phyloP scores from a whole-genome alignment of 768 basidiomycete species.

The Saitozyma sp. region DNA sequence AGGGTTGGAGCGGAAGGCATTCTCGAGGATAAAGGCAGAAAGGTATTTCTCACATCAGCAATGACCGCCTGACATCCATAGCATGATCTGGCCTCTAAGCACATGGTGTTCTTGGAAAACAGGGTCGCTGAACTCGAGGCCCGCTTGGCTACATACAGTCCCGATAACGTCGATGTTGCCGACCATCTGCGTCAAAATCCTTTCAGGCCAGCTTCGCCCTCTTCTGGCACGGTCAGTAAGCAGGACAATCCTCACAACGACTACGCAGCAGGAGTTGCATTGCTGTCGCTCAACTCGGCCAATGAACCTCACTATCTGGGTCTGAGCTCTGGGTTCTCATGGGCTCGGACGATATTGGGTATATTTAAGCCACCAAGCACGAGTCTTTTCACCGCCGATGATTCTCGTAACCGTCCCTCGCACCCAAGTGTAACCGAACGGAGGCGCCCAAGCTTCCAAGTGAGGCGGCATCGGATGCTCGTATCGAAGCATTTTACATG shows the following conservation, averaged over 20 bases:
- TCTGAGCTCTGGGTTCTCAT: slow-evolving; percentile 11
- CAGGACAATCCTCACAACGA: slow-evolving; percentile 5
- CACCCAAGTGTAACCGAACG: not conserved
- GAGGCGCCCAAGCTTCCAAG: slow-evolving; percentile 7
- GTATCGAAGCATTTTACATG: slow-evolving; percentile 13
- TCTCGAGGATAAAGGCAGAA: no score
- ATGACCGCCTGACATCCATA: no score
- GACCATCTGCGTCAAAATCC: slow-evolving; percentile 7
- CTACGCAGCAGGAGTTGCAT: slow-evolving; percentile 12
- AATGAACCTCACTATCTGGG: slow-evolving; percentile 18
- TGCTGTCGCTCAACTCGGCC: slow-evolving; percentile 16
- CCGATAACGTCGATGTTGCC: slow-evolving; percentile 4
- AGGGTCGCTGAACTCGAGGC: slow-evolving; percentile 17
- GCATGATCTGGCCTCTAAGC: slow-evolving; percentile 2
- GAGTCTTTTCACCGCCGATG: slow-evolving; percentile 13
- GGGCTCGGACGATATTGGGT: slow-evolving; percentile 9
- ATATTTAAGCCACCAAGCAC: slow-evolving; percentile 4
- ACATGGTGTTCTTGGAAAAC: slow-evolving; percentile 13
- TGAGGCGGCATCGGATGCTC: not conserved
- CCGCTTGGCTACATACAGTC: slow-evolving; percentile 12
- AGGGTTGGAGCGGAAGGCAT: no score
- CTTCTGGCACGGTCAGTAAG: not conserved
- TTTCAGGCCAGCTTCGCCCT: not conserved
- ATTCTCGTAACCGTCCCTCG: not conserved
- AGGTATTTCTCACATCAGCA: no score